Conservation (phyloP, 441 rosid species). For the Manihot esculenta region DNA sequence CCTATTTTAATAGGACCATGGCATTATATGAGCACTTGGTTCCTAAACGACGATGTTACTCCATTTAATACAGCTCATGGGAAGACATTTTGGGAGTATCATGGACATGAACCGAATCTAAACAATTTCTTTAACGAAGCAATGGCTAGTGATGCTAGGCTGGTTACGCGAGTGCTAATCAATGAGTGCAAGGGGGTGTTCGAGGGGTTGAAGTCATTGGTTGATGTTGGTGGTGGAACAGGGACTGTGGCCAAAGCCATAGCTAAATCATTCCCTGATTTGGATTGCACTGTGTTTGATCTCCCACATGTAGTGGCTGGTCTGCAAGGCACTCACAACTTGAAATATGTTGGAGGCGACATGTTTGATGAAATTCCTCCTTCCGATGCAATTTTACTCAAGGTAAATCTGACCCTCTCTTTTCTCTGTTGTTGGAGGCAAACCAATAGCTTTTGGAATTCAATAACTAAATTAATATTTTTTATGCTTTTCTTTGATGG, state of each 20-base stretch:
- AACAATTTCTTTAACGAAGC: too few relatives aligned
- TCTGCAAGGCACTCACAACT: conserved; percentile 8
- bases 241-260: conserved; percentile 25
- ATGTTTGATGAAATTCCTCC: conserved; percentile 30
- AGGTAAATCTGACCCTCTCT: not conserved
- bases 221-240: conserved; percentile 28
- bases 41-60: too few relatives aligned
- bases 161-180: conserved; percentile 1
- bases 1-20: too few relatives aligned
- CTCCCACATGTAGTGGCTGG: conserved; percentile 31
- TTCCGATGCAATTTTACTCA: conserved; percentile 26
- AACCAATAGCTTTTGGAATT: too few relatives aligned
- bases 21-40: too few relatives aligned
- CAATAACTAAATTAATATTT: too few relatives aligned
- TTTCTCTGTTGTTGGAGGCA: too few relatives aligned
- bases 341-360: conserved; percentile 29
- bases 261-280: conserved; percentile 12
- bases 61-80: too few relatives aligned
- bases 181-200: conserved; percentile 19
- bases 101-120: too few relatives aligned
- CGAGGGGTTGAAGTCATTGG: conserved; percentile 21
- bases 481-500: too few relatives aligned
- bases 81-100: too few relatives aligned
- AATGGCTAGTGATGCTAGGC: too few relatives aligned
- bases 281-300: conserved; percentile 26